A percentile compares a stretch with the other conserved stretches of the same genome.
These are phyloP conservation scores for Saccharomycopsis crataegensis DNA, from an alignment of 1,139 yeast species.

Conservation along the genomic window DNA sequence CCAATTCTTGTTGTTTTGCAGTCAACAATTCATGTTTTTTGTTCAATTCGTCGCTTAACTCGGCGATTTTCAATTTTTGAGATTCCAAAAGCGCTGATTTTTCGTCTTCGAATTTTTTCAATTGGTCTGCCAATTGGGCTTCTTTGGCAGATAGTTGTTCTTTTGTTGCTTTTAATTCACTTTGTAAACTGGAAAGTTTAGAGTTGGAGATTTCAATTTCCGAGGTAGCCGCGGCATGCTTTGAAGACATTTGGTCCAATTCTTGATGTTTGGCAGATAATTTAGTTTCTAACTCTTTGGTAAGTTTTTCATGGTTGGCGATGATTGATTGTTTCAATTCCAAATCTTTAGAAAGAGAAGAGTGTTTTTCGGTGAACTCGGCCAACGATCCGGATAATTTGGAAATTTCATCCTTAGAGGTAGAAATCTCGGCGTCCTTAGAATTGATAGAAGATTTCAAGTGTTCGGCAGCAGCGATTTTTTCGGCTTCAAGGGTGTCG, in stretches of 20 bases:
- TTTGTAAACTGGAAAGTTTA: neutral
- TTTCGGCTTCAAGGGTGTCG: neutral
- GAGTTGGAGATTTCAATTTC: neutral
- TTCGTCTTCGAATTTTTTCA: conserved; percentile 1
- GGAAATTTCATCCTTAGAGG: neutral
- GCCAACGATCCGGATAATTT: neutral
- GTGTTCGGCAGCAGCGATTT: too few species aligned
- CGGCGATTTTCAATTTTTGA: conserved; percentile 5
- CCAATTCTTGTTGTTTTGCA: neutral
- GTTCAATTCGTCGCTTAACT: neutral
- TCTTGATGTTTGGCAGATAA: conserved; percentile 2
- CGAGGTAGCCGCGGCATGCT: neutral
- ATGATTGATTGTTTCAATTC: conserved; percentile 7
- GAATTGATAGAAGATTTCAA: neutral
- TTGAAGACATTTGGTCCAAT: conserved; percentile 4
- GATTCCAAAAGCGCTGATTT: conserved; percentile 7
- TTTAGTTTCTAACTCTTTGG: conserved; percentile 6
- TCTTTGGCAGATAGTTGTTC: neutral
- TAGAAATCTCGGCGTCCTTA: conserved; percentile 5
- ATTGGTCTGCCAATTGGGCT: neutral
- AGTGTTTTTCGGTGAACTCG: conserved; percentile 8
- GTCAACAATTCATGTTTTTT: neutral
- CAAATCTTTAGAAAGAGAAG: conserved; percentile 11
- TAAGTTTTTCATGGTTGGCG: conserved; percentile 7
- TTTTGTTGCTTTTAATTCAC: neutral